Conservation (phyloP, 768 basidiomycete species). For the Calocybe indica region DNA sequence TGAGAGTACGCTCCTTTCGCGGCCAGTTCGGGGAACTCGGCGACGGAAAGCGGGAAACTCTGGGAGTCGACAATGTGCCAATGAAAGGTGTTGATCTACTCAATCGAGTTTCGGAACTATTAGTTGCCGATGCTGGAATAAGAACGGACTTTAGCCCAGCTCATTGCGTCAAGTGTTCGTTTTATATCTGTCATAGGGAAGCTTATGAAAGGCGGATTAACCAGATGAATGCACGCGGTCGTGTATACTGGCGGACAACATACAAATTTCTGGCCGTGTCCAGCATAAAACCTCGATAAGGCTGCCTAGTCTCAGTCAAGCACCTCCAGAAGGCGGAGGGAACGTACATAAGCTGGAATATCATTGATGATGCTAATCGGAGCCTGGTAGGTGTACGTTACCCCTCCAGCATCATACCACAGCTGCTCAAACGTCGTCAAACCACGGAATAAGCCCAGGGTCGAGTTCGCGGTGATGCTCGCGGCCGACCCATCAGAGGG, state of each 20-base stretch:
- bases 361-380: constrained; percentile 56
- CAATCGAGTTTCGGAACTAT: constrained; percentile 28
- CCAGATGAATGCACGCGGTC: not conserved
- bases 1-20: constrained; percentile 63
- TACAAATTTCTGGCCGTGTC: constrained; percentile 78
- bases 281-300: constrained; percentile 73
- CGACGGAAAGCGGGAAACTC: constrained; percentile 64
- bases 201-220: constrained; percentile 21
- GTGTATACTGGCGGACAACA: too few species aligned
- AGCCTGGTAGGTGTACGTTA: constrained; percentile 46
- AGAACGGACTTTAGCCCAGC: constrained; percentile 53
- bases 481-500: constrained; percentile 51
- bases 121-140: constrained; percentile 42
- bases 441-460: constrained; percentile 64
- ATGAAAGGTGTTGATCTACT: constrained; percentile 64
- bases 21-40: constrained; percentile 56
- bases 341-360: constrained; percentile 57
- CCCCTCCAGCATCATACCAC: constrained; percentile 47
- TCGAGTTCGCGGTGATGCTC: constrained; percentile 51
- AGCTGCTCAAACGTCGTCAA: constrained; percentile 74
- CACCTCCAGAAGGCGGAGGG: not conserved
- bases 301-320: constrained; percentile 27
- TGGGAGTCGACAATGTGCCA: constrained; percentile 84
- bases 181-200: constrained; percentile 61
- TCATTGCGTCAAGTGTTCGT: constrained; percentile 72